These are phyloP conservation scores for Neopestalotiopsis rosae DNA, from an alignment of 2,329 filamentous ascomycete genomes.

Conservation along the genomic window DNA sequence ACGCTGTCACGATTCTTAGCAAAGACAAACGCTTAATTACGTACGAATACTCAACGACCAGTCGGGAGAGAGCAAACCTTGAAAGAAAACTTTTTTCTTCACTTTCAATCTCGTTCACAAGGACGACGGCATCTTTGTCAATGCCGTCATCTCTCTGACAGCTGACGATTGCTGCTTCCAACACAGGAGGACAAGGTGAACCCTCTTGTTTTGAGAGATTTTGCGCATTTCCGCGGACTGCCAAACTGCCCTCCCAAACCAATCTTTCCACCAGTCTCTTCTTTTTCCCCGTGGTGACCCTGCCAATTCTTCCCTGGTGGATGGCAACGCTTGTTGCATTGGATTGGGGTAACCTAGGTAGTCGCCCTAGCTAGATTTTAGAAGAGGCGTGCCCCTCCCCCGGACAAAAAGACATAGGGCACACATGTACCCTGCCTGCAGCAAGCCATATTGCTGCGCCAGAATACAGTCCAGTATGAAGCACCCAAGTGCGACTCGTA, in stretches of 20 bases:
- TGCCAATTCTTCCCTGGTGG: neutral
- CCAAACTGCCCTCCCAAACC: neutral
- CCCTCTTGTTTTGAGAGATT: neutral
- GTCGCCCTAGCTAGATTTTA: neutral
- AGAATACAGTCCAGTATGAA: too few species aligned
- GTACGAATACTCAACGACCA: conserved; percentile 2
- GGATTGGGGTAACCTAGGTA: neutral
- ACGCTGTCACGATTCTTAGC: conserved; percentile 4
- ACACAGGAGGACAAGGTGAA: neutral
- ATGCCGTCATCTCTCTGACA: neutral
- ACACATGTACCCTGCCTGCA: neutral
- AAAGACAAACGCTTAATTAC: conserved; percentile 13
- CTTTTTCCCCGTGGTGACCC: neutral
- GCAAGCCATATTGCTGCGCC: neutral
- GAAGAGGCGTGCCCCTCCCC: neutral
- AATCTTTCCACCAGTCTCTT: neutral
- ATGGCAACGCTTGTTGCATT: neutral
- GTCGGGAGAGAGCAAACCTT: neutral
- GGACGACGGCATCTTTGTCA: neutral
- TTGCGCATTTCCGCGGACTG: conserved; percentile 16
- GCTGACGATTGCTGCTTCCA: neutral
- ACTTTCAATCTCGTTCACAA: neutral
- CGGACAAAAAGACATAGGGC: neutral
- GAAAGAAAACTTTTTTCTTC: neutral
- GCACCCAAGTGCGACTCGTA: neutral